Evolutionary conservation across 495 filamentous ascomycete species (phyloP), one percentile per base, ranked within the genome.

Genomic region (Friedmanniomyces endolithicus): DNA sequence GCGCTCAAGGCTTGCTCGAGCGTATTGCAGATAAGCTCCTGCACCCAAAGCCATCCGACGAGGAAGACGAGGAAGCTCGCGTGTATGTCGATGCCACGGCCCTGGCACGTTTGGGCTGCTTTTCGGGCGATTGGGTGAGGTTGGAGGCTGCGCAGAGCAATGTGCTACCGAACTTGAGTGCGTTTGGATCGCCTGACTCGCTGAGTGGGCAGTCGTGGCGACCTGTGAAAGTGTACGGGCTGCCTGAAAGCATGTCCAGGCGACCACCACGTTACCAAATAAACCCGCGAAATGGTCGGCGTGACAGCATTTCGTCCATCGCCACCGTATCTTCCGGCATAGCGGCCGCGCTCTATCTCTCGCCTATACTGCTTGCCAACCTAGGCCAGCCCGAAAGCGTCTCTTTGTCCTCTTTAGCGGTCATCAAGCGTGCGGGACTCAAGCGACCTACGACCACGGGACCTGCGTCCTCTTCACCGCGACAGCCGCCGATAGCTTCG

Each of bases 41-140:
- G 6, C 84, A 95, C 61, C 92, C 92, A 0, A 86, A 83, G 52
- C 90, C 92, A 6, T 70, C 75, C 2, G 78, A 79, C 20, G 89
- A 95, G 48, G 92, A 97, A 59, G 85, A 88, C 60, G 81, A 88
- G 49, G 94, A 97, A 64, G 82, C 85, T 2, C 79, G 90, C 39
- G 73, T 96, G 17, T 97, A 89, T 67, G 87, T 97, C 8, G 87
- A 92, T 58, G 82, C 90, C 27, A 84, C 78, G 55, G 83, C 87
- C 17, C 70, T 98, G 11, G 80, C 85, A n/a, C 85, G 86, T 55
- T 78, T 97, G 39, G 87, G 88, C 25, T 96, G 89, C 65, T 98
- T 98, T 67, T 95, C 90, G 0, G 92, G 92, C 14, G 92, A 98
- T 64, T 98, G 92, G 92, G 87, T 96, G n/a, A 79, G 83, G 2